These are phyloP conservation scores for Ceratobasidium sp. DNA, from an alignment of 1,284 basidiomycete genomes.

Conservation along the genomic window DNA sequence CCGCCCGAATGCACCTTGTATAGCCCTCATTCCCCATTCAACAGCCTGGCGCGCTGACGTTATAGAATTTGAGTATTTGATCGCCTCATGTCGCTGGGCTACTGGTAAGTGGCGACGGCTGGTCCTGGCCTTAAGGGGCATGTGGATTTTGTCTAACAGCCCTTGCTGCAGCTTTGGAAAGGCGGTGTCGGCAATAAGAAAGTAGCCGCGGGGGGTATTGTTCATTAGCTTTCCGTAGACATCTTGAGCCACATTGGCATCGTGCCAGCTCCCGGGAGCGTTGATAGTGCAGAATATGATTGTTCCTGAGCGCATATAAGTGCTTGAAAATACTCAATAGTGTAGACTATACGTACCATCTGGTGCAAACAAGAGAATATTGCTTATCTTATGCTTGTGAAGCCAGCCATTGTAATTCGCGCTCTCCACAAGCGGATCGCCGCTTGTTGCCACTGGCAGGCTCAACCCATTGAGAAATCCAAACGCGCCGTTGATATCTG, in stretches of 20 bases:
- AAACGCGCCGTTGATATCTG: slow-evolving; percentile 57
- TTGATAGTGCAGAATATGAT: slow-evolving; percentile 56
- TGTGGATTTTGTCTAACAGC: slow-evolving; percentile 54
- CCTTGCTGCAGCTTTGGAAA: slow-evolving; percentile 55
- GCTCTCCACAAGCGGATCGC: slow-evolving; percentile 60
- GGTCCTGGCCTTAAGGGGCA: slow-evolving; percentile 57
- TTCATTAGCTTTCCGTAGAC: slow-evolving; percentile 56
- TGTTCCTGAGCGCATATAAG: slow-evolving; percentile 48
- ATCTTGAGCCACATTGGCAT: slow-evolving; percentile 55
- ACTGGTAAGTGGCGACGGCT: slow-evolving; percentile 48
- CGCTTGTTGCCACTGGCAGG: slow-evolving; percentile 47
- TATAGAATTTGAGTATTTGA: slow-evolving; percentile 54
- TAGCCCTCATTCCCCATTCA: slow-evolving; percentile 59
- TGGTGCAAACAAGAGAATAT: slow-evolving; percentile 51
- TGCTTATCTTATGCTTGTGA: slow-evolving; percentile 56
- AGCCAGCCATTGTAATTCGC: slow-evolving; percentile 63
- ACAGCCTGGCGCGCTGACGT: slow-evolving; percentile 58
- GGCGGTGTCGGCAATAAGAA: slow-evolving; percentile 59
- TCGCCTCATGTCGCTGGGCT: slow-evolving; percentile 46
- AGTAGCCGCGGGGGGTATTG: slow-evolving; percentile 56
- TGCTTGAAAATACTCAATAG: background rate
- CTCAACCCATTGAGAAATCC: slow-evolving; percentile 53
- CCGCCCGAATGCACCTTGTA: slow-evolving; percentile 59
- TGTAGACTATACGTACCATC: slow-evolving; percentile 50
- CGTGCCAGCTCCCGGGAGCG: slow-evolving; percentile 63